These are phyloP conservation scores for Hymenoscyphus albidus DNA, from an alignment of 2,329 filamentous ascomycete species.

Conservation along the genomic window DNA sequence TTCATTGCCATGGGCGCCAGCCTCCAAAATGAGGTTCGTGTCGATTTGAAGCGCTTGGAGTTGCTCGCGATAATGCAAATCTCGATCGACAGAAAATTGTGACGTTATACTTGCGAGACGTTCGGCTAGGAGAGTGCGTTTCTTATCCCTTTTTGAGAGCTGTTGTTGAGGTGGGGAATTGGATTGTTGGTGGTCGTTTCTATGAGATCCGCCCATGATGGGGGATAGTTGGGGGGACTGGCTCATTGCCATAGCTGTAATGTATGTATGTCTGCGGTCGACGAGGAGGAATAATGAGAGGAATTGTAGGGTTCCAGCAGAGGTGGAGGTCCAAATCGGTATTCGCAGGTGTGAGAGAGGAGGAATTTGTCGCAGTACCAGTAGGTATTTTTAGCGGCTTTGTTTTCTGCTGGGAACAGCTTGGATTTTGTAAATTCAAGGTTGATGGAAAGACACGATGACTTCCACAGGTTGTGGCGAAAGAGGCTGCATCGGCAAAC, in stretches of 20 bases:
- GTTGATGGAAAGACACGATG: neutral
- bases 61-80: constrained; percentile 82
- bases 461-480: neutral
- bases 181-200: constrained; percentile 30
- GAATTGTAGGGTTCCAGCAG: neutral
- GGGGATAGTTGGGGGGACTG: constrained; percentile 32
- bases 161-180: constrained; percentile 33
- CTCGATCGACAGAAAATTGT: constrained; percentile 75
- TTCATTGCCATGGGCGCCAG: constrained; percentile 72
- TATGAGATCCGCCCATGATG: constrained; percentile 25
- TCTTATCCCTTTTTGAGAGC: constrained; percentile 81
- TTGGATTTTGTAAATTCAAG: neutral
- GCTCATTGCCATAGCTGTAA: constrained; percentile 28
- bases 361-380: neutral
- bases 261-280: neutral
- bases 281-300: neutral
- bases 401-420: neutral
- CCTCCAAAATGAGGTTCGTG: constrained; percentile 78
- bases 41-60: constrained; percentile 89
- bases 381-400: neutral
- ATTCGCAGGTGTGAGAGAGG: neutral
- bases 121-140: constrained; percentile 77
- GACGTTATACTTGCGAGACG: constrained; percentile 72
- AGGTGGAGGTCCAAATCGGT: neutral
- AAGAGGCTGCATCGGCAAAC: neutral